phyloP scores from a whole-genome alignment of 257 asterid genomes.

The Ocimum tenuiflorum region DNA sequence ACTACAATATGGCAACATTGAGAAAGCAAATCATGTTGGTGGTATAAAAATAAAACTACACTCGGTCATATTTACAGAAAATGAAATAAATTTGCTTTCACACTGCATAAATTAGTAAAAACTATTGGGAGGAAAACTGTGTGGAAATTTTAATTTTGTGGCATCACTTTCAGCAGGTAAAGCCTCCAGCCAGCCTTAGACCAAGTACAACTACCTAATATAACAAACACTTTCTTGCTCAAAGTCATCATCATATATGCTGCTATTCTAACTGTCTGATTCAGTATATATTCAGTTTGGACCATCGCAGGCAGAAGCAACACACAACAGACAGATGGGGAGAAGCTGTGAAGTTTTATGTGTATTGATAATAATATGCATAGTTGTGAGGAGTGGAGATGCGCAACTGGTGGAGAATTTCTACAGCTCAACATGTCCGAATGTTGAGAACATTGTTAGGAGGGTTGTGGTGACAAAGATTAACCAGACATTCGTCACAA shows the following conservation, averaged over 20 bases:
- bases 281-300: not conserved
- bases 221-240: not conserved
- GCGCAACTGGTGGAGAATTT: conserved; percentile 44
- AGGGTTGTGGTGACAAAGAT: conserved; percentile 40
- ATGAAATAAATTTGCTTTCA: not conserved
- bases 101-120: not conserved
- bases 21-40: not conserved
- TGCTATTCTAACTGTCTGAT: conserved; percentile 12
- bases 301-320: not conserved
- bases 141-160: not conserved
- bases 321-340: conserved; percentile 22
- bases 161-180: conserved; percentile 8
- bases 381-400: conserved; percentile 28
- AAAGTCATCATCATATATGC: conserved; percentile 16
- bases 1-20: not conserved
- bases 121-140: not conserved
- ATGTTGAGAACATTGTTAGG: conserved; percentile 44
- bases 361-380: conserved; percentile 21
- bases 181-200: conserved; percentile 8
- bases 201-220: conserved; percentile 23
- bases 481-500: conserved; percentile 39
- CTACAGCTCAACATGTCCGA: conserved; percentile 46
- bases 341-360: conserved; percentile 12
- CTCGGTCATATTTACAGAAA: not conserved
- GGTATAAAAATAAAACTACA: not conserved